Percentiles rank a stretch among this genome's conserved stretches.
Conservation (phyloP, 1,139 yeast species). For the Zygotorulaspora mrakii region DNA sequence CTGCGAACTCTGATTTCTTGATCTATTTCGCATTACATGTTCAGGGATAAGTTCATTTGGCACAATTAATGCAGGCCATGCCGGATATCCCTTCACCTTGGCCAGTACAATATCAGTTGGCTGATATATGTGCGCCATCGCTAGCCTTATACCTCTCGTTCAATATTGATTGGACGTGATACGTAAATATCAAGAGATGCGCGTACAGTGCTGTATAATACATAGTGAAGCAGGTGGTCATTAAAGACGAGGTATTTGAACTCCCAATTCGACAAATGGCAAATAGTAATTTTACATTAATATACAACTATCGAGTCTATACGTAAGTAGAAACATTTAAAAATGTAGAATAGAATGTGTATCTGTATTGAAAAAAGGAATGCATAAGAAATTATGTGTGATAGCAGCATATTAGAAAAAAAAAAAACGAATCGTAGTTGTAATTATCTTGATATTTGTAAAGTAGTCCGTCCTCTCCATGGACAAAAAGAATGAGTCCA, state of each 20-base stretch:
- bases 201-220: too few species aligned
- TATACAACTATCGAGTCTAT: conserved; percentile 6
- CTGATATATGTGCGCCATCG: conserved; percentile 22
- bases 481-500: conserved; percentile 3
- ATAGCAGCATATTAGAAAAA: background rate
- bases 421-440: conserved; percentile 3
- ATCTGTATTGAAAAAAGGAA: conserved; percentile 5
- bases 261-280: background rate
- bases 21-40: conserved; percentile 46
- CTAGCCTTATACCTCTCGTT: background rate
- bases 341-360: conserved; percentile 7
- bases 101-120: conserved; percentile 54
- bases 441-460: background rate
- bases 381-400: conserved; percentile 4
- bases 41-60: conserved; percentile 55
- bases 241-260: too few species aligned
- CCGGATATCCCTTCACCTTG: conserved; percentile 72
- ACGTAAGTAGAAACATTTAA: conserved; percentile 1
- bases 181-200: too few species aligned
- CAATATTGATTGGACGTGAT: too few species aligned
- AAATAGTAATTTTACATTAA: conserved; percentile 8
- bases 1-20: conserved; percentile 30
- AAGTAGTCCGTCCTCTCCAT: conserved; percentile 5
- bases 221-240: too few species aligned
- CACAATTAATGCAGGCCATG: conserved; percentile 81